Evolutionary conservation across 225 moss, liverwort and hornwort species (phyloP).

Genomic region (Anthoceros angustus): DNA sequence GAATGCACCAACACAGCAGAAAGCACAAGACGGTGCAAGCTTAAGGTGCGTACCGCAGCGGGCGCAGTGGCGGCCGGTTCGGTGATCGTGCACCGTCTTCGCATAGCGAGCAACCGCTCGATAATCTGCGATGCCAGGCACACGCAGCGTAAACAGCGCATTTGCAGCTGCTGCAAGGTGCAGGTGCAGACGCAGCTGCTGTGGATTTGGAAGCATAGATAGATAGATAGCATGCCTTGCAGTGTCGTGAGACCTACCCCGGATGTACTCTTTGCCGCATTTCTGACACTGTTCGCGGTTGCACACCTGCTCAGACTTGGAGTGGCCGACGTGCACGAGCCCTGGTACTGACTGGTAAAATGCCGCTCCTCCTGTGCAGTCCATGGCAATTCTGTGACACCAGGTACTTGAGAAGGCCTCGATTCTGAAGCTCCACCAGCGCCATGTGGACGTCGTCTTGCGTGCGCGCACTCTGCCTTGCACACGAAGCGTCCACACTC

Average conservation of each 20-base stretch:
- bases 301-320: too few species aligned
- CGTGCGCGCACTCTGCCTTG: neutral
- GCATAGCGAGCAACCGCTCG: neutral
- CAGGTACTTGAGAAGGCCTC: neutral
- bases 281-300: neutral
- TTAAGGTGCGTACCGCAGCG: neutral
- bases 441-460: neutral
- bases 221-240: neutral
- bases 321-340: too few species aligned
- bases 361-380: neutral
- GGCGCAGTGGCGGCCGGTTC: neutral
- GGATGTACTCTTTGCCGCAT: slow-evolving; percentile 1
- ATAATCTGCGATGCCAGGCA: neutral
- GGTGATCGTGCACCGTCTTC: slow-evolving; percentile 1
- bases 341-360: neutral
- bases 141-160: too few species aligned
- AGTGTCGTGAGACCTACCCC: neutral
- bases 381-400: neutral
- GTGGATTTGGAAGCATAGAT: too few species aligned
- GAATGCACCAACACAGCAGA: too few species aligned
- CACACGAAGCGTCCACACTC: neutral
- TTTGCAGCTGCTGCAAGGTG: too few species aligned
- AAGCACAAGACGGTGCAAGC: too few species aligned
- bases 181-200: too few species aligned
- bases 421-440: neutral